Evolutionary conservation across 2,329 filamentous ascomycete species (phyloP), one percentile per base, ranked within the genome.

Genomic region (Aspergillus ibericus): DNA sequence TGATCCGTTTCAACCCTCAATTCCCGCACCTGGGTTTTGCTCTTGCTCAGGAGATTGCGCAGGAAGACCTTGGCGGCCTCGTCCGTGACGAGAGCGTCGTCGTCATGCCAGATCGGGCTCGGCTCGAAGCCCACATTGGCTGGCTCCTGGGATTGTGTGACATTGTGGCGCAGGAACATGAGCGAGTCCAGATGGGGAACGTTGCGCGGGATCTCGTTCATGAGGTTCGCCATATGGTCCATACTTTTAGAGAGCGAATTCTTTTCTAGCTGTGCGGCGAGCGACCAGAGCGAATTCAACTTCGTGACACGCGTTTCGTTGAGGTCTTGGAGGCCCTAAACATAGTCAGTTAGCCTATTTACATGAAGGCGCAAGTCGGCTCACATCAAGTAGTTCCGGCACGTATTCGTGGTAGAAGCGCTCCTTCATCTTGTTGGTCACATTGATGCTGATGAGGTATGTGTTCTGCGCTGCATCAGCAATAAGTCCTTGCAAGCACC

Each of bases 401-500:
- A 99, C 84, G 74, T 98, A 98, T 75, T 97, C 92, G 73, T 98
- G 89, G 72, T 96, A 99, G 80, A 98, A 98, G 72, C 89, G 91
- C 73, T 97, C 92, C 80, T 98, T 99, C 71, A 96, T 88, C 79
- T 95, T 96, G 78, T 99, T 99, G 34, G 93, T 96, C 59, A 98
- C 91, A 72, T 96, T 96, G 79, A 99, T 96, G 61, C 87, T 85
- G 70, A 99, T 96, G 61, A 99, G 80, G 72, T 99, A 99, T n/a
- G 90, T 92, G 75, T 99, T 99, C 82, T 86, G 65, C 13, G n/a
- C 6, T 5, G 46, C 10, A 20, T 70, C 46, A 73, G 76, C 55
- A 72, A 66, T 18, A 7, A 9, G 29, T 18, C 16, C 10, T 4
- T 13, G 16, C 5, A 18, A 32, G 15, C 15, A 44, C 13, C 7